Evolutionary conservation across 1,139 yeast species (phyloP), one percentile per base, ranked within the genome.

Genomic region (Taphrina communis): DNA sequence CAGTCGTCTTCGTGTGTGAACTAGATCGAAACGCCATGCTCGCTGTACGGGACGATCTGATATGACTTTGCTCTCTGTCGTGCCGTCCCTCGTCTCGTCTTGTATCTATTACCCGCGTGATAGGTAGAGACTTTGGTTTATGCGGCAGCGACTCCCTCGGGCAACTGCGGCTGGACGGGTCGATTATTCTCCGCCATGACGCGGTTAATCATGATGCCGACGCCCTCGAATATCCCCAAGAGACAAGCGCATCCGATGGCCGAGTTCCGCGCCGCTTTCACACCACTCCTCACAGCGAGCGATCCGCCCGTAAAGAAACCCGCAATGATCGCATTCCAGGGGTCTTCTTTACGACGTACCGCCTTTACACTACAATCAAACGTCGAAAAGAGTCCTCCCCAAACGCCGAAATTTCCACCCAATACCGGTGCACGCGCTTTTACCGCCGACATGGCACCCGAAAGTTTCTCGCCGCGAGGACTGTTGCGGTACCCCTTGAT

Each of bases 241-340:
- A 94, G 86, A 84, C 97, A 90, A 46, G 97, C 98, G 87, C 99
- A 94, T 48, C 97, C 90, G 75, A 95, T 92, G 75, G 99, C 98
- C 71, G 96, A 89, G 80, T 93, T 94, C 81, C 98, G 85, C 68
- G 97, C 90, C 79, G 93, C 97, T 82, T 87, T 90, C 94, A 97
- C 91, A 68, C 99, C 99, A 75, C 99, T 98, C 86, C 99, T 90
- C 75, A 95, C 86, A 72, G 99, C 99, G 75, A 94, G 84, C 17
- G 97, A 88, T 75, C 99, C 99, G 84, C 99, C 99, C 65, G 97
- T 93, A 83, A 91, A 91, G 79, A 95, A 93, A 69, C 99, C 99
- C 46, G 99, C 98, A 78, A 94, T 89, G 76, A 94, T 94, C 71
- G 98, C 97, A 79, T 94, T 94, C 70, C 72, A 90, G 9, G 98